Evolutionary conservation across 192 early-diverging fungal genomes (phyloP).

Genomic region (Backusella sp.): DNA sequence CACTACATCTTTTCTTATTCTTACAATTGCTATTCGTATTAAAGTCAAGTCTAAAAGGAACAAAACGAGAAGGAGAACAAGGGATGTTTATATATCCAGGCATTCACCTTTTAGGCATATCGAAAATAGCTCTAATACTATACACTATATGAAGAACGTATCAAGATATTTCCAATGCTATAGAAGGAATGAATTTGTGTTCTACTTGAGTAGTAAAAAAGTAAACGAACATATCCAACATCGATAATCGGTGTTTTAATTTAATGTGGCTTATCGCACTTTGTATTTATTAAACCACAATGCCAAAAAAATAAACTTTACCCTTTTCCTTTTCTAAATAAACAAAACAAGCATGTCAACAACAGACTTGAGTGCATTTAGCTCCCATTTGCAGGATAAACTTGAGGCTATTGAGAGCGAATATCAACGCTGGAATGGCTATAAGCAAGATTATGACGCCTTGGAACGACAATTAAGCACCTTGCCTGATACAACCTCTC

Average conservation of each 20-base stretch:
- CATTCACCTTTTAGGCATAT: too few species aligned
- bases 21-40: too few species aligned
- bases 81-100: neutral
- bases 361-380: neutral
- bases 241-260: neutral
- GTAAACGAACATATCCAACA: too few species aligned
- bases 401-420: constrained; percentile 12
- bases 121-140: too few species aligned
- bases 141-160: neutral
- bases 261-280: neutral
- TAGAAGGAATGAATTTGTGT: too few species aligned
- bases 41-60: too few species aligned
- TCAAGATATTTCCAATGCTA: neutral
- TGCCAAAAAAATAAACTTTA: neutral
- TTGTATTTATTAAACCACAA: neutral
- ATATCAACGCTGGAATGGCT: constrained; percentile 51
- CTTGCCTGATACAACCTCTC: constrained; percentile 45
- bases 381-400: constrained; percentile 2
- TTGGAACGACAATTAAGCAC: constrained; percentile 46
- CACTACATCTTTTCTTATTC: too few species aligned
- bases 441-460: constrained; percentile 53
- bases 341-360: neutral
- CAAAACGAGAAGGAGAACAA: too few species aligned
- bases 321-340: neutral
- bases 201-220: too few species aligned